A percentile compares a stretch with the other conserved stretches of the same genome.
These are phyloP conservation scores for Mycena galericulata DNA, from an alignment of 768 basidiomycete genomes.

Conservation along the genomic window DNA sequence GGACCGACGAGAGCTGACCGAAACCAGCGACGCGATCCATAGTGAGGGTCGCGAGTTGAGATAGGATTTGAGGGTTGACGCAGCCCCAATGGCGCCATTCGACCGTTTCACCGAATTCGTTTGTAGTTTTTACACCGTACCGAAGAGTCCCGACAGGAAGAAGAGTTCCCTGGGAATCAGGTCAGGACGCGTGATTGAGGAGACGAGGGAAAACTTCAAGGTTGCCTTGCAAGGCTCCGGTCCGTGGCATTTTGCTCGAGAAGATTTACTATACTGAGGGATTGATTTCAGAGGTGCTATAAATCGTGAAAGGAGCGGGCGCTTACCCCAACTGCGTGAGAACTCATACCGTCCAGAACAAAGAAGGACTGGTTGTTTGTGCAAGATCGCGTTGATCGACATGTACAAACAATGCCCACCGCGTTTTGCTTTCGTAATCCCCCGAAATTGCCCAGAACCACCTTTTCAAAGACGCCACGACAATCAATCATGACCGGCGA, in stretches of 20 bases:
- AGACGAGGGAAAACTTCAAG: slow-evolving; percentile 35
- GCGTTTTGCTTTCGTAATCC: neutral
- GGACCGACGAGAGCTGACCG: slow-evolving; percentile 61
- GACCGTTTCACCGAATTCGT: slow-evolving; percentile 69
- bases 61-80: slow-evolving; percentile 69
- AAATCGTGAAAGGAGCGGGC: neutral
- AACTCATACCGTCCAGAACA: slow-evolving; percentile 33
- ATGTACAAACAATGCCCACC: neutral
- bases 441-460: no score
- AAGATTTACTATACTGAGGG: slow-evolving; percentile 77
- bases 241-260: slow-evolving; percentile 76
- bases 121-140: slow-evolving; percentile 66
- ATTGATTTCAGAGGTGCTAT: neutral
- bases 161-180: slow-evolving; percentile 50
- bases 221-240: slow-evolving; percentile 69
- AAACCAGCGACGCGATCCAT: slow-evolving; percentile 65
- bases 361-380: neutral
- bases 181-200: neutral
- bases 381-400: slow-evolving; percentile 14
- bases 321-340: slow-evolving; percentile 22
- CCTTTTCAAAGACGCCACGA: neutral
- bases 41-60: slow-evolving; percentile 56
- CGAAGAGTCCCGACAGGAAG: slow-evolving; percentile 71
- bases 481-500: slow-evolving; percentile 38
- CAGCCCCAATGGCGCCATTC: slow-evolving; percentile 89